Conservation (phyloP, 305 asterid species). For the Plantago lanceolata region DNA sequence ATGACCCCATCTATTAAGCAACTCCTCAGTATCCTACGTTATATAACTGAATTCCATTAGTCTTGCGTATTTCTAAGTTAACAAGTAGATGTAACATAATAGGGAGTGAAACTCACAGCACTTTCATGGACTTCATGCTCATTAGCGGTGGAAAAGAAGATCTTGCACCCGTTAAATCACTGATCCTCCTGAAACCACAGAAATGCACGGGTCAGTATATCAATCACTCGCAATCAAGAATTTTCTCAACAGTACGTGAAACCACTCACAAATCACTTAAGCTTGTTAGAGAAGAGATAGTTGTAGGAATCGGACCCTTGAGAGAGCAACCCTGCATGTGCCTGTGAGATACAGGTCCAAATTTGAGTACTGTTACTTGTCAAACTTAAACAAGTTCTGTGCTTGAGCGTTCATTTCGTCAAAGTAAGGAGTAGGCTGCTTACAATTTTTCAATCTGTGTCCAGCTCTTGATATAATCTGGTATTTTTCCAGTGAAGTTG, state of each 20-base stretch:
- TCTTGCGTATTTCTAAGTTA: constrained; percentile 5
- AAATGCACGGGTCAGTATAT: constrained; percentile 10
- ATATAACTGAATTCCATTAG: constrained; percentile 2
- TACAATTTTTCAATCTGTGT: constrained; percentile 70
- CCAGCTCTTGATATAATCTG: constrained; percentile 76
- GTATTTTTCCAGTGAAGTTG: constrained; percentile 81
- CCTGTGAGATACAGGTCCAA: constrained; percentile 40
- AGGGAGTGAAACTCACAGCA: constrained; percentile 50
- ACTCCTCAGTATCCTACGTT: constrained; percentile 56
- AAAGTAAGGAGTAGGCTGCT: constrained; percentile 23
- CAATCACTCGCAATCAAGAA: neutral
- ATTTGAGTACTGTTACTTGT: constrained; percentile 1
- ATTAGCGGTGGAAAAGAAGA: constrained; percentile 66
- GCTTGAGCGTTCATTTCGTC: neutral
- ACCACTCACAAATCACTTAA: constrained; percentile 67
- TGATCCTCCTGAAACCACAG: constrained; percentile 73
- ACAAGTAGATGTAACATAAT: constrained; percentile 12
- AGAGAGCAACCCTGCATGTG: constrained; percentile 91
- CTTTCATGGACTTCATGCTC: constrained; percentile 53
- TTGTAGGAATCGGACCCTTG: constrained; percentile 78
- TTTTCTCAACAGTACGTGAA: constrained; percentile 1
- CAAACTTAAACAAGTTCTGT: neutral
- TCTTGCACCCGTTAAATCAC: constrained; percentile 65
- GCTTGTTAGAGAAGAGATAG: constrained; percentile 58
- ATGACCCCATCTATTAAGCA: constrained; percentile 66